Evolutionary conservation across 805 yeast genomes (phyloP), one percentile per base, ranked within the genome.

Genomic region (Pichia cabralensis): DNA sequence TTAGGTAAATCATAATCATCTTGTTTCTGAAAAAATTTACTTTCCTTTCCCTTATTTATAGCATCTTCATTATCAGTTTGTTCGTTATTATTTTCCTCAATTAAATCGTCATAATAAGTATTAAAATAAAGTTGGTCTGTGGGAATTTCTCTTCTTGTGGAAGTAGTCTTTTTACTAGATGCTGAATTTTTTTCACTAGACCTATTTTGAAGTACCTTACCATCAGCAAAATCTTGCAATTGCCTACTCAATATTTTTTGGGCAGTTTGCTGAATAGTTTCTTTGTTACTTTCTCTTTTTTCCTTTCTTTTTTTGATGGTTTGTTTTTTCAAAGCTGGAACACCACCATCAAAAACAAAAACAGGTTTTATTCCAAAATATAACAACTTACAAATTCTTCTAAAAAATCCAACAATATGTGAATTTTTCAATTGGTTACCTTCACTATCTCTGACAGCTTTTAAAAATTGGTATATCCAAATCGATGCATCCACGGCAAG

Each of bases 401-500:
- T 62, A 55, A 89, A 89, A 49, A 92, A 92, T 8, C 99, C 99
- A n/a, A 86, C 82, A 14, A 92, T 74, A 54, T 92, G 98, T 0
- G 96, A 79, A 41, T 76, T 81, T 21, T 70, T 67, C 40, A 88
- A 55, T 1, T 83, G 71, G 39, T 80, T 73, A 7, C 97, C 98
- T 21, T 80, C 80, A 26, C 72, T 60, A 53, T 86, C 95, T 45
- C 97, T 69, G 16, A 92, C 94, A 1, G 97, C 97, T 54, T 89
- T 92, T 43, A 92, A 63, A 51, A 92, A 92, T 55, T 92, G 99
- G 53, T 92, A 92, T 35, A 92, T 81, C 99, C 99, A 92, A 43
- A 92, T 92, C 3, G 97, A 89, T 1, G 98, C 99, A 64, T 92
- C 99, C 7, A 92, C 89, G 0, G 98, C 98, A 47, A 92, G 62